These are phyloP conservation scores for Paracoccidioides brasiliensis DNA, from an alignment of 2,329 filamentous ascomycete genomes.

Conservation along the genomic window DNA sequence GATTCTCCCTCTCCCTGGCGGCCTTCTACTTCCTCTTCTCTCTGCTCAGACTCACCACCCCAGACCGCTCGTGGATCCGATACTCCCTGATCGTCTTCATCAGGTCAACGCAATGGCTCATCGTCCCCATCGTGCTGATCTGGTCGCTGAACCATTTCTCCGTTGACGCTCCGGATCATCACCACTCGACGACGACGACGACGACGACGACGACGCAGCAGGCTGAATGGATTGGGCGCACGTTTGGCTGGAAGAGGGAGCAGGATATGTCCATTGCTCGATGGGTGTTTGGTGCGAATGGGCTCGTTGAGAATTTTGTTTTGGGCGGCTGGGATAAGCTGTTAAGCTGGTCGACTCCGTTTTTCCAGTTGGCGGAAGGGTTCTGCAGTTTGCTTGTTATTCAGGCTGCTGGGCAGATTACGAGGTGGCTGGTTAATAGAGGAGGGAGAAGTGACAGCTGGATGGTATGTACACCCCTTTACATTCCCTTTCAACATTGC, in stretches of 20 bases:
- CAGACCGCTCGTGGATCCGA: slow-evolving; percentile 62
- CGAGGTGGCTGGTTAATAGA: slow-evolving; percentile 84
- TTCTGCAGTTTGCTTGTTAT: slow-evolving; percentile 96
- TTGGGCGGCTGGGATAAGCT: slow-evolving; percentile 82
- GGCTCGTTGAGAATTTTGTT: slow-evolving; percentile 64
- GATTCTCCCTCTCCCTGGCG: slow-evolving; percentile 81
- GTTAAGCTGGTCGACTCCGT: slow-evolving; percentile 77
- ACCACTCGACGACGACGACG: slow-evolving; percentile 43
- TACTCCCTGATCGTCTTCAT: slow-evolving; percentile 57
- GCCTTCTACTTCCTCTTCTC: slow-evolving; percentile 87
- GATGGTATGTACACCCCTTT: slow-evolving; percentile 63
- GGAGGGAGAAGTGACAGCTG: slow-evolving; percentile 81
- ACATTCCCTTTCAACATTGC: neutral
- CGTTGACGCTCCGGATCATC: slow-evolving; percentile 44
- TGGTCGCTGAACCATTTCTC: slow-evolving; percentile 95
- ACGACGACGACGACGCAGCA: no score
- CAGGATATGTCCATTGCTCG: slow-evolving; percentile 55
- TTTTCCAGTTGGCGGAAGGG: slow-evolving; percentile 89
- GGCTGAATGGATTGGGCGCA: slow-evolving; percentile 71
- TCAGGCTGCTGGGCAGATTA: slow-evolving; percentile 86
- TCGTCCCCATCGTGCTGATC: slow-evolving; percentile 76
- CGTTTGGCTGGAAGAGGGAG: slow-evolving; percentile 54
- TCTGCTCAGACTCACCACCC: slow-evolving; percentile 63
- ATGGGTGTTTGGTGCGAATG: slow-evolving; percentile 80
- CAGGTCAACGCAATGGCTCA: slow-evolving; percentile 68